Base-by-base conservation (phyloP, 2,329 filamentous ascomycete genomes). In the Paecilomyces niveus region DNA sequence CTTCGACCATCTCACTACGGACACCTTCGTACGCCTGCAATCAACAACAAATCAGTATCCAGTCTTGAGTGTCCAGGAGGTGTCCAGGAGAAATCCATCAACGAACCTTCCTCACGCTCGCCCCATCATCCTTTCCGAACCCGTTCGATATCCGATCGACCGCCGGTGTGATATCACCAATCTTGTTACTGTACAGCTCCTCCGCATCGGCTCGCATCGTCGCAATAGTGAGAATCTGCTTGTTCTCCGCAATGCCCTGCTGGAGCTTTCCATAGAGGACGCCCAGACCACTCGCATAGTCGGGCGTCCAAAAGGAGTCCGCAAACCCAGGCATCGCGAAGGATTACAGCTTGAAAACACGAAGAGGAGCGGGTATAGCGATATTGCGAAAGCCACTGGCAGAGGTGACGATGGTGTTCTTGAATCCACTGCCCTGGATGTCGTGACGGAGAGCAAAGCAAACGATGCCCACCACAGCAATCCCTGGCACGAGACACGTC, bases 251-350 rank as follows among this genome's bases (percentile, higher is more conserved):
- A 59, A 95, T 89, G 61, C 94, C 94, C 76, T 99, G 94, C 76
- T 97, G 92, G 58, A 99, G 87, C 81, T 99, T 99, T 74, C 87
- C 87, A 71, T 97, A 99, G 64, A 99, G 84, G 64, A 97, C 92
- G 57, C 93, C 92, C 65, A 99, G 85, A 62, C 94, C 92, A 81
- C 90, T 92, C 73, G 93, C 93, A 82, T 97, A 97, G 83, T 99
- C 94, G 73, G 86, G 85, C 62, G 94, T 96, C 94, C 94, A 99
- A 80, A 99, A 97, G 55, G 92, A 96, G 78, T 93, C 91, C 67
- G 92, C 87, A 78, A 99, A 97, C 69, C 90, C 85, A 67, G 89
- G 89, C 89, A 93, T 93, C 73, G 76, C 85, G 70, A 65, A 49
- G 56, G 22, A 9, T 22, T 13, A 31, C 24, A 0, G 31, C 10